phyloP scores from a whole-genome alignment of 2,329 filamentous ascomycete genomes.

The Aspergillus novoparasiticus region DNA sequence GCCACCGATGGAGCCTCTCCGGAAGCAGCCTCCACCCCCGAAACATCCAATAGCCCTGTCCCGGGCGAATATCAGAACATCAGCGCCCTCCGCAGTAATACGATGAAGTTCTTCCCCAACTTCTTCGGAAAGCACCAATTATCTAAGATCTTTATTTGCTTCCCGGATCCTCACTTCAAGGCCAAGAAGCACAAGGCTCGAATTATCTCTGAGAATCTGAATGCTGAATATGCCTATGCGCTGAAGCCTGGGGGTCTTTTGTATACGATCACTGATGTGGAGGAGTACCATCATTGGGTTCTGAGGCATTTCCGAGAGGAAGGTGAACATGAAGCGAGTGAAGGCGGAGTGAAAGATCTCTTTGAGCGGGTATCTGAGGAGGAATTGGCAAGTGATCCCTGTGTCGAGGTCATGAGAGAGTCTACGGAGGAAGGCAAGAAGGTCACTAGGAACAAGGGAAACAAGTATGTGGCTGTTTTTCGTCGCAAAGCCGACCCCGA shows the following conservation, averaged over 20 bases:
- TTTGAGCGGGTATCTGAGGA: conserved; percentile 72
- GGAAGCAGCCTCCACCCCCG: background rate
- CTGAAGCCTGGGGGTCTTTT: conserved; percentile 80
- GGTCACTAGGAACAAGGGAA: conserved; percentile 84
- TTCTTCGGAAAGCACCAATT: conserved; percentile 85
- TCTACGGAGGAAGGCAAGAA: conserved; percentile 99
- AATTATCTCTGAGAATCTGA: conserved; percentile 85
- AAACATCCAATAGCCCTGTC: conserved; percentile 23
- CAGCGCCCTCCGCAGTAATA: conserved; percentile 85
- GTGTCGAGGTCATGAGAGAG: conserved; percentile 64
- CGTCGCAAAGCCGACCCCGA: conserved; percentile 76
- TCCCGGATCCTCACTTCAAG: conserved; percentile 98
- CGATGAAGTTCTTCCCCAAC: conserved; percentile 99
- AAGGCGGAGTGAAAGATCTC: conserved; percentile 62
- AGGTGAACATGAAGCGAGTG: conserved; percentile 72
- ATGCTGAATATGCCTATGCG: conserved; percentile 91
- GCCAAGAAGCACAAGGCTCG: conserved; percentile 94
- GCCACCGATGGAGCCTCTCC: conserved; percentile 7
- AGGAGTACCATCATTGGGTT: conserved; percentile 94
- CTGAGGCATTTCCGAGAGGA: conserved; percentile 81
- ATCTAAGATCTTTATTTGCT: conserved; percentile 93
- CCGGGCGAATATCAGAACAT: conserved; percentile 75
- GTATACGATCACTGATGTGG: conserved; percentile 97
- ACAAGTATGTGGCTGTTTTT: conserved; percentile 90
- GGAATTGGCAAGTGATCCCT: conserved; percentile 58